Evolutionary conservation across 2,329 filamentous ascomycete genomes (phyloP), one percentile per base, ranked within the genome.

Genomic region (Iodosphaeria phyllophila): DNA sequence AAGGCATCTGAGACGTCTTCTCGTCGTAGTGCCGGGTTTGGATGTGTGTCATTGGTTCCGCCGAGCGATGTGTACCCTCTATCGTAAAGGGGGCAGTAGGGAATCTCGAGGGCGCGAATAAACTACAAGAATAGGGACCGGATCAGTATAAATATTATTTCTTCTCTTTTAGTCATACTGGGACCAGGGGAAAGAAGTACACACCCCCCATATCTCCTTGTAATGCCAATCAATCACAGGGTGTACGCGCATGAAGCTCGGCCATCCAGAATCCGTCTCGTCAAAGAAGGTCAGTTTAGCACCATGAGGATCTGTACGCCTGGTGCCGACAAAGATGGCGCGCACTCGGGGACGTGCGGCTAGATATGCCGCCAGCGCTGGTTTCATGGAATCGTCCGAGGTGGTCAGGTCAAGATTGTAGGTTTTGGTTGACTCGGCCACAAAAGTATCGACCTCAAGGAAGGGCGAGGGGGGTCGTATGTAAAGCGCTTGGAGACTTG

Each of bases 151-250:
- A 16, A 22, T 23, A 19, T n/a, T 16, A 13, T 27, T 18, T 9
- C 9, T 31, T 22, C 19, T 7, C 23, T 13, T 17, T 18, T 22
- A 13, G 21, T 5, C 17, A 26, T 20, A 15, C 30, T 13, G 15
- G 16, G 14, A 10, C 21, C 18, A 22, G 11, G n/a, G 9, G 13
- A 24, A 17, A 10, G 17, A n/a, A 28, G 22, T 40, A 60, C 79
- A 58, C 43, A 91, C 83, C 11, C 73, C 69, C 89, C 89, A 95
- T 27, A 95, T 86, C 47, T 95, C 86, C 8, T 70, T 67, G 48
- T 93, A 92, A 47, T 89, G 80, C 89, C 89, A 98, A 50, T 98
- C 89, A 42, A 98, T 84, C 7, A 98, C 78, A 0, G 89, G 86
- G 49, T 98, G 83, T 31, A 95, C 63, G 30, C 89, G 69, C 73